Conservation (phyloP, 108 stramenopile species). For the Pseudonitzschia pungens region DNA sequence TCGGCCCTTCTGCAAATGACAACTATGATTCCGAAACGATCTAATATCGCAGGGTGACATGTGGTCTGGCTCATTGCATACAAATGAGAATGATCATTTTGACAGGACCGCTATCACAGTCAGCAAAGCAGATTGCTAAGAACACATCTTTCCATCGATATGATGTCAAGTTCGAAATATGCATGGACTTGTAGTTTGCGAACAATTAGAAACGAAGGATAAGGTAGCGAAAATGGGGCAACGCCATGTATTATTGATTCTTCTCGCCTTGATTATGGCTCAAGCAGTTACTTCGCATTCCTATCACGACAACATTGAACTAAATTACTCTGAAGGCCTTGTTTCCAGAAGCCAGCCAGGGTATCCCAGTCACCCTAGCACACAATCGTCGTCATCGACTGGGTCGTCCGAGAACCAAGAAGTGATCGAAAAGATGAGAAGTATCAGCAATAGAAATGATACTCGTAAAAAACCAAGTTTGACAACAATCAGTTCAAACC, state of each 20-base stretch:
- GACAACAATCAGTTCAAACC: not conserved
- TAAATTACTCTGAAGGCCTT: not conserved
- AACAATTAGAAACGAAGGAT: too few species aligned
- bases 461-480: not conserved
- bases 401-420: not conserved
- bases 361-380: not conserved
- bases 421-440: not conserved
- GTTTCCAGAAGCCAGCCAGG: not conserved
- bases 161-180: too few species aligned
- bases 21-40: too few species aligned
- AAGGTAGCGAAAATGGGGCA: not conserved
- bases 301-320: not conserved
- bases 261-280: not conserved
- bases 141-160: too few species aligned
- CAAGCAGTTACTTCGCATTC: not conserved
- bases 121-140: too few species aligned
- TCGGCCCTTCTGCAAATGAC: too few species aligned
- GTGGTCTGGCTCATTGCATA: too few species aligned
- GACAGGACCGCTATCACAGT: too few species aligned
- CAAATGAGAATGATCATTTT: too few species aligned
- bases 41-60: too few species aligned
- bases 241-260: not conserved
- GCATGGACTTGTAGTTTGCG: too few species aligned
- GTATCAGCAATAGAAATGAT: not conserved
- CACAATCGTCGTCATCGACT: not conserved